Base-by-base conservation (phyloP, 2,329 filamentous ascomycete species). In the Fusarium papillatum region DNA sequence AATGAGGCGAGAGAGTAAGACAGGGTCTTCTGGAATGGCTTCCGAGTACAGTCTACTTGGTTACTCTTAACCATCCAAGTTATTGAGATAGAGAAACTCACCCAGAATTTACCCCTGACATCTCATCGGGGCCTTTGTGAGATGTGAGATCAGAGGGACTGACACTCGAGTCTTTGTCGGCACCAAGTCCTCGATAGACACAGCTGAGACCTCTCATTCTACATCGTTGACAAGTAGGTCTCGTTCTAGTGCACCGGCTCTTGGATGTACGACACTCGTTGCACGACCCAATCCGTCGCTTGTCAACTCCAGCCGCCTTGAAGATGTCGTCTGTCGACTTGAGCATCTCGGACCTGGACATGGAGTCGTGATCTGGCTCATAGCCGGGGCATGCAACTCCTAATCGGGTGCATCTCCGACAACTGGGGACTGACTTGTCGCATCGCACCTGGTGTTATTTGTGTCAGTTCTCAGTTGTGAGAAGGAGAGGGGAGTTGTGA, bases 161-260 rank as follows among this genome's bases (percentile, higher is more conserved):
- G 13, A 48, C 60, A 34, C 60, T 63, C 5, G 60, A 63, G 26
- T 63, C 60, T 24, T 43, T 63, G 26, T 63, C 60, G 8, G 3
- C 39, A 19, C 29, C 43, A 4, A 22, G 31, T 38, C 22, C 29
- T 17, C 39, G 60, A 2, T 68, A 68, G 26, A 64, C n/a, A 22
- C 66, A 68, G 4, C 14, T 17, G 6, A 68, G 46, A 75, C 64
- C 22, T 68, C 70, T 34, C 73, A 70, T n/a, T n/a, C 73, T 68
- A 61, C 80, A 82, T n/a, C 80, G 73, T 22, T 73, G 75, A 66
- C 80, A 82, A 31, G 70, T 68, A 7, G 80, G 80, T n/a, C 74
- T 72, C 9, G 78, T 79, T 53, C 75, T 75, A 19, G 78, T 72
- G 68, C 80, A 81, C 22, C 78, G 74, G 55, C 78, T 72, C 71